A percentile compares a stretch with the other conserved stretches of the same genome.
These are phyloP conservation scores for Tylopilus sp. DNA, from an alignment of 768 basidiomycete genomes.

Conservation along the genomic window DNA sequence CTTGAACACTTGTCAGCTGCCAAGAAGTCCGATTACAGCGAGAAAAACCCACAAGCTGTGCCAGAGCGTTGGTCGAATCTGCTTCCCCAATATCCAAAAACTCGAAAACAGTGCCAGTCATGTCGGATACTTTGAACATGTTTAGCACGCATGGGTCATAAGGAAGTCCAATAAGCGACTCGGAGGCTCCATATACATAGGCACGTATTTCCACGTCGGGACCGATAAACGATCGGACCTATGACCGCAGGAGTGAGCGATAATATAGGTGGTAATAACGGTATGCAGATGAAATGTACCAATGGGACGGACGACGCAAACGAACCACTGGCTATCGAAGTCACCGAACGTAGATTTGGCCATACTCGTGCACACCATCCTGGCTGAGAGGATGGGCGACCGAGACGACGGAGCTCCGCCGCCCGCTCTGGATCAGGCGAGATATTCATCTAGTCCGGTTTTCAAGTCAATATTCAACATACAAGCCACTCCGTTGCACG, in stretches of 20 bases:
- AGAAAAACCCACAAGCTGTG: slow-evolving; percentile 1
- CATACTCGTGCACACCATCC: too few relatives aligned
- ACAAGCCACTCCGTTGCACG: too few relatives aligned
- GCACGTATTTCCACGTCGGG: not conserved
- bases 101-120: slow-evolving; percentile 11
- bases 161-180: slow-evolving; percentile 4
- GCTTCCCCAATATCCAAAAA: slow-evolving; percentile 14
- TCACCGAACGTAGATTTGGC: too few relatives aligned
- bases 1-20: too few relatives aligned
- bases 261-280: too few relatives aligned
- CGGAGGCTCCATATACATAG: not conserved
- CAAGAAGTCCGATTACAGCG: not conserved
- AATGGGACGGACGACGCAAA: not conserved
- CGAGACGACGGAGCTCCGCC: too few relatives aligned
- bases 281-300: not conserved
- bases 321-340: too few relatives aligned
- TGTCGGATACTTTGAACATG: slow-evolving; percentile 1
- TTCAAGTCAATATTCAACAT: too few relatives aligned
- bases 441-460: too few relatives aligned
- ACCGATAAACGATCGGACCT: slow-evolving; percentile 5
- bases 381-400: too few relatives aligned
- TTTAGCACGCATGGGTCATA: slow-evolving; percentile 8
- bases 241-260: not conserved
- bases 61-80: not conserved
- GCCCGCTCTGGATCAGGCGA: too few relatives aligned